These are phyloP conservation scores for Russula earlei DNA, from an alignment of 768 basidiomycete genomes.

Conservation along the genomic window DNA sequence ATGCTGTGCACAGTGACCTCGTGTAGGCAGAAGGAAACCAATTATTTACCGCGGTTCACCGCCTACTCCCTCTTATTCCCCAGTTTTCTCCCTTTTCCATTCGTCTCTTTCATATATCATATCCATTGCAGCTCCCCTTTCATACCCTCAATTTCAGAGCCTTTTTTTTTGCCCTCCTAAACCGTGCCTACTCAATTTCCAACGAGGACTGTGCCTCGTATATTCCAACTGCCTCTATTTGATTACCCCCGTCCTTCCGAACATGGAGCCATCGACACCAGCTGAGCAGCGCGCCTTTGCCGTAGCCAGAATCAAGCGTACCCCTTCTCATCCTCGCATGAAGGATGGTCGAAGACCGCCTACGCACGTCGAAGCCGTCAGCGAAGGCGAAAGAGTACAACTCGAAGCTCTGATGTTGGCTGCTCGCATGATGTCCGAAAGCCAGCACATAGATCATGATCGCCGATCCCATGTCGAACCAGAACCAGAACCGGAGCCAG, in stretches of 20 bases:
- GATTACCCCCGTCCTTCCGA: background rate
- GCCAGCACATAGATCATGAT: conserved; percentile 2
- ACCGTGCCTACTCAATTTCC: conserved; percentile 1
- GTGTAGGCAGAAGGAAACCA: too few species aligned
- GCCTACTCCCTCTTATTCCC: background rate
- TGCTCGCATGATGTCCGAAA: conserved; percentile 5
- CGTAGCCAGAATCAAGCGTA: conserved; percentile 84
- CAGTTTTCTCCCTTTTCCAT: background rate
- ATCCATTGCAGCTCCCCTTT: conserved; percentile 1
- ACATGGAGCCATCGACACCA: conserved; percentile 36
- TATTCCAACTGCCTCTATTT: conserved; percentile 1
- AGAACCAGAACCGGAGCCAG: conserved; percentile 1
- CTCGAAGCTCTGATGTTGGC: conserved; percentile 25
- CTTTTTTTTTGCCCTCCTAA: background rate
- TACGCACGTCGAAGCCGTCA: conserved; percentile 75
- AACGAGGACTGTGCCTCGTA: background rate
- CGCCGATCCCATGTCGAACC: background rate
- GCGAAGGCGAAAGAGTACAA: conserved; percentile 62
- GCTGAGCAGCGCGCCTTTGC: conserved; percentile 80
- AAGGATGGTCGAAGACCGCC: conserved; percentile 84
- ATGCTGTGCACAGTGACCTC: too few species aligned
- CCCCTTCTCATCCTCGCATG: conserved; percentile 85
- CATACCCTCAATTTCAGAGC: background rate
- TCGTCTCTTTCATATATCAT: background rate
- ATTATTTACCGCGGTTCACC: too few species aligned